Evolutionary conservation across 1,139 yeast species (phyloP), one percentile per base, ranked within the genome.

Genomic region (Yamadazyma blattariae): DNA sequence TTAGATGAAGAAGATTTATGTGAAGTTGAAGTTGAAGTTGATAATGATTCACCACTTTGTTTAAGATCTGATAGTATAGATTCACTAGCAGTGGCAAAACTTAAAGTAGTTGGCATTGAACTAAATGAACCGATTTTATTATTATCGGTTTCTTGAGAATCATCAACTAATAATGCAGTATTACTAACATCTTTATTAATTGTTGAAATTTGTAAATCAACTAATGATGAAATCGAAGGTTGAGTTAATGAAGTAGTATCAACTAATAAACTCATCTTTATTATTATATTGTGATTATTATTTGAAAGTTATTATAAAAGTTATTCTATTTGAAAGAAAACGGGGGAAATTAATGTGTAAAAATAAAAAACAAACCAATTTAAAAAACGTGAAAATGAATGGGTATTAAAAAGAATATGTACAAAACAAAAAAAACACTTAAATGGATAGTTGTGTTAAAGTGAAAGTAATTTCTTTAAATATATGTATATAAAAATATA

Each of bases 71-170:
- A 39, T 42, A 46, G 38, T 38, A 44, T 36, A 2, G 41, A 36
- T 1, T 42, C 47, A 35, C 48, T 45, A 19, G 44, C 44, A 15
- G 41, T 35, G 18, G 35, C 45, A 19, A 46, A 40, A 1, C 42
- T 38, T 17, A 45, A 41, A 2, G 44, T 45, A 13, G 37, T 27
- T 13, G 48, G 47, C 19, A 33, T 14, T 2, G 47, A 37, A 7
- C 45, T 34, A 29, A 41, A 44, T 2, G 33, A 27, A 10, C 46
- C 48, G 3, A 41, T 24, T 22, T 30, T 26, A 27, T 42, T 25
- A 5, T 29, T 12, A 7, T 2, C 40, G 4, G 33, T 33, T 13
- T 29, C 27, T n/a, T 23, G 18, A 16, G 37, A 28, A n/a, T 40
- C 20, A 26, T 46, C 50, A 2, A 44, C 38, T 13, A 46, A 35